Conservation (phyloP, 2,329 filamentous ascomycete species). For the Stagonosporopsis rhizophila region DNA sequence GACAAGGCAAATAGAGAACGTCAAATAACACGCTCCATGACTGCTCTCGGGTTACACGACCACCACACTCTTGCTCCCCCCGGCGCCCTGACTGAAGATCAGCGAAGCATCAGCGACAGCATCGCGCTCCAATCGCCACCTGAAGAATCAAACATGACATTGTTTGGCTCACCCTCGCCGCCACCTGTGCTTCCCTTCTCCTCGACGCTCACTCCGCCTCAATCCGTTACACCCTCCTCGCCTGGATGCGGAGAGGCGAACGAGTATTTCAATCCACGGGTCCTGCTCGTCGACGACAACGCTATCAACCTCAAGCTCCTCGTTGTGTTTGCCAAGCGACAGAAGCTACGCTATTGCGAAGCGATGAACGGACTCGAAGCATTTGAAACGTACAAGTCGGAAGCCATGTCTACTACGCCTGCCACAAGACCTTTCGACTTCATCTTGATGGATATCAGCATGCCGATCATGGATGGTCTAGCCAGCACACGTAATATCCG, state of each 20-base stretch:
- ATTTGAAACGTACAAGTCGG: slow-evolving; percentile 31
- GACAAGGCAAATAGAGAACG: slow-evolving; percentile 23
- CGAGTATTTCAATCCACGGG: slow-evolving; percentile 39
- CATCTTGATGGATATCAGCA: slow-evolving; percentile 46
- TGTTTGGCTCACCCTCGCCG: slow-evolving; percentile 19
- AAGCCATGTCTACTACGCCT: slow-evolving; percentile 23
- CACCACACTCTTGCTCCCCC: slow-evolving; percentile 22
- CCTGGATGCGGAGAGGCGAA: slow-evolving; percentile 23
- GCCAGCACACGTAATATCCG: slow-evolving; percentile 44
- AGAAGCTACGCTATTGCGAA: slow-evolving; percentile 36
- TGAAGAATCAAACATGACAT: not conserved
- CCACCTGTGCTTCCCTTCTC: slow-evolving; percentile 25
- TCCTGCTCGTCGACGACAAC: slow-evolving; percentile 47
- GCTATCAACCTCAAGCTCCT: slow-evolving; percentile 46
- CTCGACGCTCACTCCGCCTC: slow-evolving; percentile 16
- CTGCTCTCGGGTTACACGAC: slow-evolving; percentile 15
- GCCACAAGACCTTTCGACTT: slow-evolving; percentile 39
- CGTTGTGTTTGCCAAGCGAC: slow-evolving; percentile 52
- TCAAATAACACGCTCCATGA: slow-evolving; percentile 28
- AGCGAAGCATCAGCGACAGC: slow-evolving; percentile 36
- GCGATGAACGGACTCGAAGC: slow-evolving; percentile 46
- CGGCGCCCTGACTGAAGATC: slow-evolving; percentile 18
- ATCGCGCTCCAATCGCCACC: slow-evolving; percentile 1
- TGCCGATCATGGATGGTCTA: slow-evolving; percentile 50
- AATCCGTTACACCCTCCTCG: slow-evolving; percentile 25